phyloP scores from a whole-genome alignment of 371 early-diverging fungal species.

The Phascolomyces articulosus region DNA sequence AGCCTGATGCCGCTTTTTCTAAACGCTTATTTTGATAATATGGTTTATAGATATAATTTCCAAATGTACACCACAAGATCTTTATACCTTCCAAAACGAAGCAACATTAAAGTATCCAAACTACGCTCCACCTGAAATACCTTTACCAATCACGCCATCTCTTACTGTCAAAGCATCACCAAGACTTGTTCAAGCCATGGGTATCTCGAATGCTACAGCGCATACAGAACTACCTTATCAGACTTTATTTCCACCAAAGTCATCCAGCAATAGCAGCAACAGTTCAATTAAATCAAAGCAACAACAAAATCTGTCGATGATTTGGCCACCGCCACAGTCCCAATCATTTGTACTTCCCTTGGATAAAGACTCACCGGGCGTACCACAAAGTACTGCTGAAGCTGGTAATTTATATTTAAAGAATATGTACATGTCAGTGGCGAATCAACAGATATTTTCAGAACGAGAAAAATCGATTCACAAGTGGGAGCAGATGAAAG shows the following conservation, averaged over 20 bases:
- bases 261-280: conserved; percentile 28
- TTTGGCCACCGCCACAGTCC: neutral
- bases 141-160: conserved; percentile 7
- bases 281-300: conserved; percentile 4
- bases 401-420: conserved; percentile 60
- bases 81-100: conserved; percentile 60
- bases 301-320: conserved; percentile 15
- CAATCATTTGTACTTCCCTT: conserved; percentile 52
- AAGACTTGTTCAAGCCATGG: conserved; percentile 36
- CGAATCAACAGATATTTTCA: conserved; percentile 62
- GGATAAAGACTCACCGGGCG: conserved; percentile 32
- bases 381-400: conserved; percentile 62
- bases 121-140: conserved; percentile 44
- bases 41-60: conserved; percentile 28
- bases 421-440: conserved; percentile 66
- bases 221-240: conserved; percentile 43
- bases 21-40: too few relatives aligned
- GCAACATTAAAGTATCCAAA: conserved; percentile 58
- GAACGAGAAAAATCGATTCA: conserved; percentile 57
- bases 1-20: neutral
- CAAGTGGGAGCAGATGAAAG: conserved; percentile 35
- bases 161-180: conserved; percentile 20
- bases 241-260: conserved; percentile 49
- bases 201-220: conserved; percentile 28
- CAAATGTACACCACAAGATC: conserved; percentile 73